A percentile compares a stretch with the other conserved stretches of the same genome.
Evolutionary conservation across 345 rosid species (phyloP).

Genomic region (Viola odorata): DNA sequence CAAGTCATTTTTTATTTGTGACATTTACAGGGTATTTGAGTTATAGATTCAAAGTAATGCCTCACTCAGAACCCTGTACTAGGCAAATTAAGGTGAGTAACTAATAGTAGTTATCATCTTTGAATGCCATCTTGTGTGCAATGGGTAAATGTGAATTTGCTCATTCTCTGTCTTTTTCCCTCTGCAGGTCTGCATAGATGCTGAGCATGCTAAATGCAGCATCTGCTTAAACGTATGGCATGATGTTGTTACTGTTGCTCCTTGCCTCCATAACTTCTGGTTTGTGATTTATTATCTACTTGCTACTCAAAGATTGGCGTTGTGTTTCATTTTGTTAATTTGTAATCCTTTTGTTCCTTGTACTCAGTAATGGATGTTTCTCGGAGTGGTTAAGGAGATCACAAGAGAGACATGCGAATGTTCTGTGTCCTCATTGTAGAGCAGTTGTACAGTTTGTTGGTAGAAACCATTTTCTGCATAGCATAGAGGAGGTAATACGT

Average conservation of each 20-base stretch:
- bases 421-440: conserved; percentile 91
- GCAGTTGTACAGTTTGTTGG: conserved; percentile 77
- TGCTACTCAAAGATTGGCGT: neutral
- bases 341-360: conserved; percentile 20
- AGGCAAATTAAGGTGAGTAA: conserved; percentile 49
- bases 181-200: conserved; percentile 58
- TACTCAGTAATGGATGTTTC: conserved; percentile 86
- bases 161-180: conserved; percentile 7
- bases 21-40: conserved; percentile 46
- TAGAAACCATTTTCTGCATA: conserved; percentile 69
- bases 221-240: conserved; percentile 93
- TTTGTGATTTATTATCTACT: conserved; percentile 20
- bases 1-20: neutral
- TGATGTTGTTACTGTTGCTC: conserved; percentile 85
- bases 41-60: conserved; percentile 66
- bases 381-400: conserved; percentile 92
- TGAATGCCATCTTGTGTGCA: neutral
- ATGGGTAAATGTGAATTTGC: conserved; percentile 6
- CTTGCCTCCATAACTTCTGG: conserved; percentile 98
- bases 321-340: conserved; percentile 13
- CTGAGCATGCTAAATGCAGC: conserved; percentile 81
- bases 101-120: conserved; percentile 5
- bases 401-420: conserved; percentile 51
- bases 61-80: conserved; percentile 35
- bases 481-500: conserved; percentile 64